Evolutionary conservation across 257 asterid species (phyloP), one percentile per base, ranked within the genome.

Genomic region (Haberlea rhodopensis): DNA sequence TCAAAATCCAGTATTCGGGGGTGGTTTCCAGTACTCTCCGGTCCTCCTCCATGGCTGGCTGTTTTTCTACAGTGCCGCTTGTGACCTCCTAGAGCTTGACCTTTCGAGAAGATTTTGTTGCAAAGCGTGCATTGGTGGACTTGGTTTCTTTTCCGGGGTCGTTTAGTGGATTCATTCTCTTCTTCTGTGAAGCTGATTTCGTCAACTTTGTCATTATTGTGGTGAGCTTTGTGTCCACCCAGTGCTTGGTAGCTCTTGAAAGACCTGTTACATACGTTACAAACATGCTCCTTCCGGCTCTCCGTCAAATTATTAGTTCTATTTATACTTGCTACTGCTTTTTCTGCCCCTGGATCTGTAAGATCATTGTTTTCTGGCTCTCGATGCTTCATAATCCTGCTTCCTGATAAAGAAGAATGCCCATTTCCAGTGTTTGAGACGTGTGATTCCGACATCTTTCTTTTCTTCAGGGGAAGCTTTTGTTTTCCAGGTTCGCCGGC

Each of bases 71-170:
- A 79, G n/a, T 72, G 84, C 37, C 80, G 66, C 70, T 63, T 62
- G 67, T 79, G 84, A 20, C 84, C 83, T 0, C 83, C 84, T 1
- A 79, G 76, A 37, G 80, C 78, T 56, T 75, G 80, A n/a, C 84
- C 78, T 51, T 62, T 75, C 6, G 62, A 65, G 66, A 79, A 79
- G 2, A 21, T 55, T 19, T 45, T 72, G 63, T 48, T 31, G 72
- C 80, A 79, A 29, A 68, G 56, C 2, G 68, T 16, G 59, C 80
- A 75, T 20, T 26, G 23, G 19, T 69, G 75, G 55, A 46, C 59
- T 6, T 19, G 11, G 48, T 20, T 1, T 7, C 56, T 37, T 13
- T 26, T 60, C 8, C 49, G n/a, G 16, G 56, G 16, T 25, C 22
- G 18, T n/a, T 60, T 59, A 19, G 6, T 37, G 9, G 22, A 18